Percentiles rank a stretch among this genome's conserved stretches.
These are phyloP conservation scores for Corymbia citriodora DNA, from an alignment of 441 rosid species.

Conservation along the genomic window DNA sequence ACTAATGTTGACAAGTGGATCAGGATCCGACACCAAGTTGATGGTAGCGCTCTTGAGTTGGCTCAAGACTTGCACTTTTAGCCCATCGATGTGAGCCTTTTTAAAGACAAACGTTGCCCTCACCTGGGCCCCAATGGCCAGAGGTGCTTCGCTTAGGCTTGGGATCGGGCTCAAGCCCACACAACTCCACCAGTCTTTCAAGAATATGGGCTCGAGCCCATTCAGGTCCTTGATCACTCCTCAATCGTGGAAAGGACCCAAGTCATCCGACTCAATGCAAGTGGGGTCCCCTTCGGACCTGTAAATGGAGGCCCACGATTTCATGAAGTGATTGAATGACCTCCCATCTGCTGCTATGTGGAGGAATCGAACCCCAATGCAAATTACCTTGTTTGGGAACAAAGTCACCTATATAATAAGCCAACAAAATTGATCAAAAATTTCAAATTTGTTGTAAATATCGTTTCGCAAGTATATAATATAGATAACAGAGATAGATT, in stretches of 20 bases:
- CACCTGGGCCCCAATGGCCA: neutral
- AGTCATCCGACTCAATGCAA: neutral
- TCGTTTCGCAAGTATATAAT: too few species aligned
- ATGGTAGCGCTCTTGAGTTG: neutral
- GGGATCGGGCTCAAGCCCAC: neutral
- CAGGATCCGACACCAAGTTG: neutral
- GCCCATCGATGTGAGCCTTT: neutral
- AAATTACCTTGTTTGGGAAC: neutral
- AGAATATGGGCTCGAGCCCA: conserved; percentile 10
- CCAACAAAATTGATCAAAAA: neutral
- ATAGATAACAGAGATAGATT: too few species aligned
- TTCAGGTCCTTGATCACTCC: conserved; percentile 31
- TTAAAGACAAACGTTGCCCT: conserved; percentile 6
- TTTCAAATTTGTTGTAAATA: too few species aligned
- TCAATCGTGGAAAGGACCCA: conserved; percentile 19
- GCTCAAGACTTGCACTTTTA: conserved; percentile 13
- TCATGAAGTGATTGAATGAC: conserved; percentile 40
- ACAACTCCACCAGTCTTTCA: conserved; percentile 17
- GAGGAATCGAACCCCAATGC: neutral
- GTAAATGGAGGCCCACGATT: conserved; percentile 39
- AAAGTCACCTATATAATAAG: neutral
- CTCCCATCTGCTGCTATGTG: conserved; percentile 38
- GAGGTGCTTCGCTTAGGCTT: neutral
- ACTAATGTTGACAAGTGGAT: conserved; percentile 18
- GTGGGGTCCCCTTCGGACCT: neutral